A percentile compares a stretch with the other conserved stretches of the same genome.
These are phyloP conservation scores for Crepidotus variabilis DNA, from an alignment of 768 basidiomycete genomes.

Conservation along the genomic window DNA sequence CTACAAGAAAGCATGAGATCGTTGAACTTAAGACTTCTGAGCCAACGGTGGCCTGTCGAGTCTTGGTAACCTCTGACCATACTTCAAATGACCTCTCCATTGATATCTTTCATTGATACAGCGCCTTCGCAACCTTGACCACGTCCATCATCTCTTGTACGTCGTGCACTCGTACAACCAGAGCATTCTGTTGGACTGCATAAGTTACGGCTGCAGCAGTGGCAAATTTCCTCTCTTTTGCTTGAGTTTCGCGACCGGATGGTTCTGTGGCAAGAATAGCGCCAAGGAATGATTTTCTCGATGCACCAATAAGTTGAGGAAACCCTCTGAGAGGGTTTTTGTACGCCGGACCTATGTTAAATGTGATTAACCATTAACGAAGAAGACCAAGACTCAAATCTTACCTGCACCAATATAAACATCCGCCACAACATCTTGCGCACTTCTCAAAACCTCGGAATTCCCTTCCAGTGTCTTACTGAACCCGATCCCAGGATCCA, in stretches of 20 bases:
- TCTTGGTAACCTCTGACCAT: too few relatives aligned
- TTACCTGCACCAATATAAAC: constrained; percentile 25
- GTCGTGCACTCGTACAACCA: constrained; percentile 82
- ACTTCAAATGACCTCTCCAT: too few relatives aligned
- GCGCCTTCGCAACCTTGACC: constrained; percentile 57
- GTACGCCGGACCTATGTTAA: background rate
- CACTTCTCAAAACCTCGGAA: constrained; percentile 57
- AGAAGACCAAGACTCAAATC: constrained; percentile 7
- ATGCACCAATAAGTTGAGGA: constrained; percentile 72
- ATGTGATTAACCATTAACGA: background rate
- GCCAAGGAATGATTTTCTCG: constrained; percentile 84
- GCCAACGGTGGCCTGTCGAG: too few relatives aligned
- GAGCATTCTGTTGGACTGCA: constrained; percentile 68
- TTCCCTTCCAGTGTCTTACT: constrained; percentile 83
- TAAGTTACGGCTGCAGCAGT: constrained; percentile 76
- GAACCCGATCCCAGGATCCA: constrained; percentile 94
- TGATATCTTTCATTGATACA: constrained; percentile 28
- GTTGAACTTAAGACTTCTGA: too few relatives aligned
- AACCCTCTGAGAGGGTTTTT: constrained; percentile 55
- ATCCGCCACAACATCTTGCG: constrained; percentile 43
- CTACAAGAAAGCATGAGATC: too few relatives aligned
- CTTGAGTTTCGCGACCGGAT: constrained; percentile 48
- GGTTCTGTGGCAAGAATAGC: constrained; percentile 50
- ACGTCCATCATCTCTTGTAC: constrained; percentile 71
- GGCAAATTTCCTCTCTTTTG: constrained; percentile 70